Evolutionary conservation across 768 basidiomycete genomes (phyloP).

Genomic region (Suillus tomentosus): DNA sequence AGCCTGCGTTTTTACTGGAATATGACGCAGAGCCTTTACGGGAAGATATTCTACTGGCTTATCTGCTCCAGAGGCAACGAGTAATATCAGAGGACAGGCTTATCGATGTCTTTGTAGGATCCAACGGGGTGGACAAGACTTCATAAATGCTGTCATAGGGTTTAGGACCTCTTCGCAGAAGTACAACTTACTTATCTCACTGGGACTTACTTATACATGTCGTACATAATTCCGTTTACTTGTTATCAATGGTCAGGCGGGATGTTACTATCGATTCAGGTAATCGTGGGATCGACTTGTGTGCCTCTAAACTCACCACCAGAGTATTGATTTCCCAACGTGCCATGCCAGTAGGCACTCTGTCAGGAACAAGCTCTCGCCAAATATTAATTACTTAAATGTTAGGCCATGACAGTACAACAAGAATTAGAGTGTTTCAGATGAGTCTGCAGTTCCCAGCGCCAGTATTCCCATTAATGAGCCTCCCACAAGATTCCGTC

Average conservation of each 20-base stretch:
- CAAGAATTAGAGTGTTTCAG: background rate
- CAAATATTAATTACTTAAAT: background rate
- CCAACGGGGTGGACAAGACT: background rate
- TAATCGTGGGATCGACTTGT: background rate
- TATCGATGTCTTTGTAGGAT: conserved; percentile 29
- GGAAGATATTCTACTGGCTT: conserved; percentile 32
- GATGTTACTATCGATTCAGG: too few species aligned
- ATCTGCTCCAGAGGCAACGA: conserved; percentile 31
- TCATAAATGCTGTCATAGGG: background rate
- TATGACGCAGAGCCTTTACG: conserved; percentile 27
- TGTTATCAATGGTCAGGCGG: too few species aligned
- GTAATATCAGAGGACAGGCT: conserved; percentile 25
- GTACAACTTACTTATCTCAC: background rate
- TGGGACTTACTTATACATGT: background rate
- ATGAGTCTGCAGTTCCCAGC: background rate
- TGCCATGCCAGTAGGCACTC: background rate
- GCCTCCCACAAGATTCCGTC: background rate
- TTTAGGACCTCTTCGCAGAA: background rate
- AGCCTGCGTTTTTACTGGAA: conserved; percentile 27
- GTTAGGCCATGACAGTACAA: background rate
- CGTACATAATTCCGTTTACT: background rate
- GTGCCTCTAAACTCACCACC: background rate
- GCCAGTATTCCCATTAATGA: background rate
- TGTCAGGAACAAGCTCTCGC: background rate
- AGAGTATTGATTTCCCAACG: too few species aligned